Evolutionary conservation across 1,284 basidiomycete genomes (phyloP).

Genomic region (Neonothopanus nambi): DNA sequence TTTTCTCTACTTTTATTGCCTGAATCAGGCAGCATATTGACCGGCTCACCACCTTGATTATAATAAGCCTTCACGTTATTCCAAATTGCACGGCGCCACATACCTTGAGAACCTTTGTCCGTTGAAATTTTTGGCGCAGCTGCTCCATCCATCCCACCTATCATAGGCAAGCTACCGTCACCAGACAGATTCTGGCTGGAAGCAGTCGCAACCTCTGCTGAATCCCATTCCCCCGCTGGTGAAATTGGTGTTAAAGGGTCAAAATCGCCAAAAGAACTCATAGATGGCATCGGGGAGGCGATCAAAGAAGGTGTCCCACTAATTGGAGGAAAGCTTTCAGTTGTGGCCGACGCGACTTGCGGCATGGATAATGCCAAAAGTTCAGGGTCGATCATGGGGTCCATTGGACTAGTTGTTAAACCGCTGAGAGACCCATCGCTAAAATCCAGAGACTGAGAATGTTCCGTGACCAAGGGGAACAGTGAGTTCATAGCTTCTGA

Average conservation of each 20-base stretch:
- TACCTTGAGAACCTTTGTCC: constrained; percentile 33
- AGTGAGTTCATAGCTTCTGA: too few species aligned
- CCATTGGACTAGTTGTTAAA: too few species aligned
- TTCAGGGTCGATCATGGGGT: too few species aligned
- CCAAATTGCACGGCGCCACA: constrained; percentile 33
- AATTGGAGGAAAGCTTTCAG: constrained; percentile 10
- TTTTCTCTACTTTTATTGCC: constrained; percentile 13
- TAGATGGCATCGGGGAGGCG: constrained; percentile 21
- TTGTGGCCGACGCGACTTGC: not conserved
- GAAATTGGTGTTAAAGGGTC: constrained; percentile 18
- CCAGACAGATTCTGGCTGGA: not conserved
- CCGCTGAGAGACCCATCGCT: too few species aligned
- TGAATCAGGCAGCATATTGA: not conserved
- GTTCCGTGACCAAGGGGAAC: too few species aligned
- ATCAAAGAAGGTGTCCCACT: constrained; percentile 19
- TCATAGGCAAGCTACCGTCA: not conserved
- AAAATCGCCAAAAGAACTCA: constrained; percentile 13
- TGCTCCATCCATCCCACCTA: not conserved
- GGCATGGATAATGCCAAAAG: constrained; percentile 4
- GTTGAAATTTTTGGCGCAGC: not conserved
- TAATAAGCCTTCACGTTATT: constrained; percentile 27
- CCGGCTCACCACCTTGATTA: constrained; percentile 13
- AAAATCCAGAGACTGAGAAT: too few species aligned
- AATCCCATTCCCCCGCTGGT: constrained; percentile 3
- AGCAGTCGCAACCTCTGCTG: not conserved